phyloP scores from a whole-genome alignment of 2,329 filamentous ascomycete species.

The Chrysoporthe deuterocubensis region DNA sequence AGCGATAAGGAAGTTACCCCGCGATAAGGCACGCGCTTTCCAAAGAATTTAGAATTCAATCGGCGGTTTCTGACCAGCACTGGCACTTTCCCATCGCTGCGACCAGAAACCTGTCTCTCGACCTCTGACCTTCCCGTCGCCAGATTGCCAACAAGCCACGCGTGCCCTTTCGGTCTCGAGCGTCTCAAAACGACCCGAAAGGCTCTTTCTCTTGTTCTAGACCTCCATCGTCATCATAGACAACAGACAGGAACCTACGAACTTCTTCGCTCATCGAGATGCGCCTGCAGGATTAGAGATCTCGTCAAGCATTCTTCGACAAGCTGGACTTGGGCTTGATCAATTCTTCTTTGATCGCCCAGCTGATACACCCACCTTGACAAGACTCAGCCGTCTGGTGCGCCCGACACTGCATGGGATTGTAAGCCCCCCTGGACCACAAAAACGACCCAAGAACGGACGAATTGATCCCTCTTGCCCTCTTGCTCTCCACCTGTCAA shows the following conservation, averaged over 20 bases:
- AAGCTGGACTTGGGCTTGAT: conserved; percentile 25
- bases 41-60: conserved; percentile 1
- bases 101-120: not conserved
- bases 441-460: not conserved
- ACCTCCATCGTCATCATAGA: not conserved
- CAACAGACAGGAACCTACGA: conserved; percentile 5
- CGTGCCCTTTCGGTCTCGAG: not conserved
- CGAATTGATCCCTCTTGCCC: not conserved
- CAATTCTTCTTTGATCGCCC: conserved; percentile 9
- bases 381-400: conserved; percentile 9
- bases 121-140: not conserved
- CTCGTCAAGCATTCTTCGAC: conserved; percentile 28
- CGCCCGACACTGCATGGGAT: conserved; percentile 7
- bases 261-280: conserved; percentile 29
- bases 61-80: not conserved
- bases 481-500: conserved; percentile 1
- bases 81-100: conserved; percentile 6
- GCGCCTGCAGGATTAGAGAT: conserved; percentile 29
- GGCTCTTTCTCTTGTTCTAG: conserved; percentile 20
- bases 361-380: conserved; percentile 24
- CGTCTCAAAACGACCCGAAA: not conserved
- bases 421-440: not conserved
- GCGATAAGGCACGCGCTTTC: conserved; percentile 10
- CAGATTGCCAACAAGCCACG: not conserved
- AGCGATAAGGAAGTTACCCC: conserved; percentile 11